Evolutionary conservation across 768 basidiomycete genomes (phyloP).

Genomic region (Phylloporus rhodoxanthus): DNA sequence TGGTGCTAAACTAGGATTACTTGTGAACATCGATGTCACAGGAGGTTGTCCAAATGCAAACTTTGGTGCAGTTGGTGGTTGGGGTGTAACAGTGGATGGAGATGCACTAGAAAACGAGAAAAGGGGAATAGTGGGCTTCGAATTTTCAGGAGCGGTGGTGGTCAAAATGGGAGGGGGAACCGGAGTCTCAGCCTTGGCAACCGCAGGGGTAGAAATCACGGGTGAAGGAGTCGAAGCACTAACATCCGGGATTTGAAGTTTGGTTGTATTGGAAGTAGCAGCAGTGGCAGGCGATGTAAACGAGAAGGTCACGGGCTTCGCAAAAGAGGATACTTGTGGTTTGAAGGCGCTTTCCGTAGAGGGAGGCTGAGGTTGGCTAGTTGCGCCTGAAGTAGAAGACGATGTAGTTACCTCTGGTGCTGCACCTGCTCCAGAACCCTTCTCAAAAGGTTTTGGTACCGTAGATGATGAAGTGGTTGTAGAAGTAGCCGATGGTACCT

Average conservation of each 20-base stretch:
- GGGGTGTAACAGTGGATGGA: background rate
- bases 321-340: constrained; percentile 8
- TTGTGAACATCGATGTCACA: constrained; percentile 1
- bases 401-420: constrained; percentile 3
- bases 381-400: constrained; percentile 2
- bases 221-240: constrained; percentile 7
- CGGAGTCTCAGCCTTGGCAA: constrained; percentile 5
- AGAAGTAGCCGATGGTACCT: constrained; percentile 4
- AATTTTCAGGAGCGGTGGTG: constrained; percentile 1
- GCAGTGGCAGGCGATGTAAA: constrained; percentile 18
- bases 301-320: constrained; percentile 20
- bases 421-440: constrained; percentile 17
- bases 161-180: background rate
- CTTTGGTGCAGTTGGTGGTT: constrained; percentile 11
- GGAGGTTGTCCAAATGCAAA: constrained; percentile 25
- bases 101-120: constrained; percentile 21
- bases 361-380: constrained; percentile 10
- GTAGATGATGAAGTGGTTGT: constrained; percentile 4
- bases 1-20: constrained; percentile 2
- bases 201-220: constrained; percentile 4
- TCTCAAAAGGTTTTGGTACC: constrained; percentile 30
- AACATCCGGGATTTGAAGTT: constrained; percentile 14
- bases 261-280: constrained; percentile 2
- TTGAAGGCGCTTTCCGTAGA: constrained; percentile 10
- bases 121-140: constrained; percentile 12